phyloP scores from a whole-genome alignment of 208 protist species.

The Acanthamoeba castellanii region DNA sequence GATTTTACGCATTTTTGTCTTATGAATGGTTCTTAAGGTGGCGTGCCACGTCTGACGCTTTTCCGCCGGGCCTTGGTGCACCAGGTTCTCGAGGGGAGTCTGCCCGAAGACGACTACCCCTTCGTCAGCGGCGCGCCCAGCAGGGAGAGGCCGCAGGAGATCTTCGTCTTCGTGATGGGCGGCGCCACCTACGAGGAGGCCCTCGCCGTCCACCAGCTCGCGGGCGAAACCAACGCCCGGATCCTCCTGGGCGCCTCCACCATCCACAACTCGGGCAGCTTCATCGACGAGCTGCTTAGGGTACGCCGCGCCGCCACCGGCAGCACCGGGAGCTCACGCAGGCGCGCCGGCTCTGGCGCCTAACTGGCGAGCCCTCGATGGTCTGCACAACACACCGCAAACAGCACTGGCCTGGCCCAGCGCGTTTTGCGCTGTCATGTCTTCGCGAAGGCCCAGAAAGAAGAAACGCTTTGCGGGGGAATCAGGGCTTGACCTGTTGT shows the following conservation, averaged over 20 bases:
- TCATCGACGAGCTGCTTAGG: conserved; percentile 41
- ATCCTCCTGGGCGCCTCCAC: conserved; percentile 85
- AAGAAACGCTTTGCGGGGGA: no score
- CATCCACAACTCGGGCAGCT: conserved; percentile 82
- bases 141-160: conserved; percentile 85
- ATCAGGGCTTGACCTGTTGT: no score
- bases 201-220: conserved; percentile 75
- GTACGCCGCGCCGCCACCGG: not conserved
- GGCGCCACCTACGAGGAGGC: conserved; percentile 92
- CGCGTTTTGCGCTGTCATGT: no score
- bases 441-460: no score
- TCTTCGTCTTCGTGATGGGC: conserved; percentile 93
- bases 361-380: not conserved
- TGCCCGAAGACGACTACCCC: conserved; percentile 87
- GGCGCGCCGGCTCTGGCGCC: not conserved
- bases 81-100: conserved; percentile 85
- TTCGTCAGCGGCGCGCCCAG: conserved; percentile 70
- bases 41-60: not conserved
- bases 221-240: conserved; percentile 50
- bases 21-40: conserved; percentile 82
- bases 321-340: not conserved
- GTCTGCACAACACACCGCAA: no score
- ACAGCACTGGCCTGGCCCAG: no score
- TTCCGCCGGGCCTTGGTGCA: no score
- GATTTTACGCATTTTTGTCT: not conserved